Conservation (phyloP, 495 filamentous ascomycete species). For the Wilcoxina mikolae region DNA sequence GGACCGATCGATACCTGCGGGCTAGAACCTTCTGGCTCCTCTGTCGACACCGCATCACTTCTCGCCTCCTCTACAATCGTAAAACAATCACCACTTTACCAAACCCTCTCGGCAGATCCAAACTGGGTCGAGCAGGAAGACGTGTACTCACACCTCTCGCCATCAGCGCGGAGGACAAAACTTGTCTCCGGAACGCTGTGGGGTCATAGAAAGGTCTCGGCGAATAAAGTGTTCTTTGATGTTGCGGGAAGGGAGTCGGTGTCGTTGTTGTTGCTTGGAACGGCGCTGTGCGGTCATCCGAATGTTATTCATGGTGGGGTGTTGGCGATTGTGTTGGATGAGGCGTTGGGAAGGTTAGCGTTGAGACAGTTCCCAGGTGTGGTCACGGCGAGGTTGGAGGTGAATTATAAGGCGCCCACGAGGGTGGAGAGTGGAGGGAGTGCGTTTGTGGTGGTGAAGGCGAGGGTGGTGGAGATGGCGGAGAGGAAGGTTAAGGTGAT, state of each 20-base stretch:
- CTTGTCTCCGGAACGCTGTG: slow-evolving; percentile 1
- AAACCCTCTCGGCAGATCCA: slow-evolving; percentile 1
- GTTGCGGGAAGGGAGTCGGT: slow-evolving; percentile 34
- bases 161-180: not conserved
- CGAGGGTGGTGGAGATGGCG: slow-evolving; percentile 1
- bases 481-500: slow-evolving; percentile 45
- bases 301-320: slow-evolving; percentile 60
- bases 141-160: not conserved
- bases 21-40: slow-evolving; percentile 30
- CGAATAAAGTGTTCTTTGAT: slow-evolving; percentile 38
- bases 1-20: slow-evolving; percentile 2
- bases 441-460: not conserved
- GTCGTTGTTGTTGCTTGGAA: slow-evolving; percentile 50
- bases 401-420: slow-evolving; percentile 41
- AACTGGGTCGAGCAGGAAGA: not conserved
- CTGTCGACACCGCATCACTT: slow-evolving; percentile 27
- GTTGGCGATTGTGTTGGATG: slow-evolving; percentile 57
- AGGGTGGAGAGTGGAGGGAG: slow-evolving; percentile 26
- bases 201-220: slow-evolving; percentile 1
- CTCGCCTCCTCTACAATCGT: slow-evolving; percentile 30
- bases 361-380: slow-evolving; percentile 34
- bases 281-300: slow-evolving; percentile 55
- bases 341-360: slow-evolving; percentile 43
- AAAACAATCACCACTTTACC: slow-evolving; percentile 28
- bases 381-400: slow-evolving; percentile 49